Evolutionary conservation across 2,329 filamentous ascomycete species (phyloP).

Genomic region (Ophiostoma australiae): DNA sequence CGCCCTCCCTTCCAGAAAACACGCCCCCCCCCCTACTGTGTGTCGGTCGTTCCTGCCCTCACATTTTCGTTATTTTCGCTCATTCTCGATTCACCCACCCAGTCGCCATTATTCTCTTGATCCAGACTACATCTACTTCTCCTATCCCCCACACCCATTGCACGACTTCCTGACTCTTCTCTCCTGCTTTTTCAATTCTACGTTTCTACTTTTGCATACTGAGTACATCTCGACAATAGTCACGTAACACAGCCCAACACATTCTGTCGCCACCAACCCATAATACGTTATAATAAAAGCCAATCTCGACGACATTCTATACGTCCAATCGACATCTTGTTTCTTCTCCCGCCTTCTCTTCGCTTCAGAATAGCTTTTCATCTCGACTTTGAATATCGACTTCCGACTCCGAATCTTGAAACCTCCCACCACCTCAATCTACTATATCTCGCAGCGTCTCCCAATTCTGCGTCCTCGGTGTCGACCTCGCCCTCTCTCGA

Average conservation of each 20-base stretch:
- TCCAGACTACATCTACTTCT: constrained; percentile 30
- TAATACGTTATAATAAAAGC: not conserved
- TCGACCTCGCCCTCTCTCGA: constrained; percentile 10
- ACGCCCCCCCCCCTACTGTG: not conserved
- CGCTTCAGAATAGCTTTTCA: not conserved
- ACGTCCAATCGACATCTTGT: constrained; percentile 1
- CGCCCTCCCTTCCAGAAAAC: constrained; percentile 14
- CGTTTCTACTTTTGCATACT: not conserved
- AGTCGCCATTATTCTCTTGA: constrained; percentile 26
- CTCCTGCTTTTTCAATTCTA: constrained; percentile 10
- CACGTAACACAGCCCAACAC: not conserved
- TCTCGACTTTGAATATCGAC: not conserved
- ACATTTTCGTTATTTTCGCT: constrained; percentile 24
- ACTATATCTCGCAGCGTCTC: not conserved
- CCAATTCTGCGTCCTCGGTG: not conserved
- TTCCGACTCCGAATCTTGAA: not conserved
- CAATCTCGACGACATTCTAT: not conserved
- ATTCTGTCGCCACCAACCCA: not conserved
- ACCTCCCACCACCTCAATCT: not conserved
- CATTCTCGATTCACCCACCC: constrained; percentile 25
- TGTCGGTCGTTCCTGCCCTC: constrained; percentile 24
- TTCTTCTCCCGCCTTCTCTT: not conserved
- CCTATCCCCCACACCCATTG: constrained; percentile 28
- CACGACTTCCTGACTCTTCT: constrained; percentile 20
- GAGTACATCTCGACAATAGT: not conserved